A percentile compares a stretch with the other conserved stretches of the same genome.
These are phyloP conservation scores for Penicillium frequentans DNA, from an alignment of 2,329 filamentous ascomycete species.

Conservation along the genomic window DNA sequence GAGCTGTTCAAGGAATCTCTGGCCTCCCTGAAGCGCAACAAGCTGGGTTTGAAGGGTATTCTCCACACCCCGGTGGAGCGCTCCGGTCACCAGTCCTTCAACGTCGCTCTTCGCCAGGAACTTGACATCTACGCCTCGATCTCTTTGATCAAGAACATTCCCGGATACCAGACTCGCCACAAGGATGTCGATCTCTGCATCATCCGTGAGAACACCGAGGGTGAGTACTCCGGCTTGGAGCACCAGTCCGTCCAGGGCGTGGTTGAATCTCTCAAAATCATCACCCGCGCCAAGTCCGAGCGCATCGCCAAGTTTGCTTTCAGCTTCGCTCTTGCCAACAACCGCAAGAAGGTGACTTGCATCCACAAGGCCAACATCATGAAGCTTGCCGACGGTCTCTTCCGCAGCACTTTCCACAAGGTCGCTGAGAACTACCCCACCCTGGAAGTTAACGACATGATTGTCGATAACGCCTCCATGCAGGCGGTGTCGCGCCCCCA, in stretches of 20 bases:
- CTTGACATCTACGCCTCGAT: constrained; percentile 99
- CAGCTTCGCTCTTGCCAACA: constrained; percentile 96
- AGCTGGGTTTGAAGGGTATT: constrained; percentile 98
- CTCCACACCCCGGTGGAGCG: constrained; percentile 95
- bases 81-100: constrained; percentile 98
- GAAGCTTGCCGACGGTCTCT: constrained; percentile 98
- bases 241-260: constrained; percentile 96
- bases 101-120: constrained; percentile 97
- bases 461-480: constrained; percentile 99
- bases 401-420: constrained; percentile 95
- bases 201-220: constrained; percentile 99
- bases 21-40: constrained; percentile 94
- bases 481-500: constrained; percentile 94
- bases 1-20: constrained; percentile 95
- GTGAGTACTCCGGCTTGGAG: constrained; percentile 98
- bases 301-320: constrained; percentile 99
- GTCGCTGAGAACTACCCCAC: constrained; percentile 94
- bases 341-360: constrained; percentile 98
- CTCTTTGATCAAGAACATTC: constrained; percentile 98
- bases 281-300: constrained; percentile 98
- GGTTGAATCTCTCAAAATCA: constrained; percentile 99
- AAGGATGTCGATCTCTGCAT: constrained; percentile 97
- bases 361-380: constrained; percentile 99
- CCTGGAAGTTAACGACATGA: constrained; percentile 97
- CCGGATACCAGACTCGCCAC: constrained; percentile 96